Evolutionary conservation across 805 yeast species (phyloP).

Genomic region (Kuraishia piskuri): DNA sequence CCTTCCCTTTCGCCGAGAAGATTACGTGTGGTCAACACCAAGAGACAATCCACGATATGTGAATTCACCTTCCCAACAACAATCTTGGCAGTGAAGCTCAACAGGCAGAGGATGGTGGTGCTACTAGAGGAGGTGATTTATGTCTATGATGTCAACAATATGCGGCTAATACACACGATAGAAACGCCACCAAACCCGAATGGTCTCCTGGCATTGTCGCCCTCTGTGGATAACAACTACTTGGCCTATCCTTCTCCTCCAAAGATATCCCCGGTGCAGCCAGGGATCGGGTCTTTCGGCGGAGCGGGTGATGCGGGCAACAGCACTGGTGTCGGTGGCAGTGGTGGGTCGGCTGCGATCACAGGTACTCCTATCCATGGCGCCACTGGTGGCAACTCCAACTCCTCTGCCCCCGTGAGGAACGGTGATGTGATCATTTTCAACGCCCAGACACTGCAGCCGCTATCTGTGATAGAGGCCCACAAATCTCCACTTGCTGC

Average conservation of each 20-base stretch:
- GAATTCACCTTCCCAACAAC: conserved; percentile 84
- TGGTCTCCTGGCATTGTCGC: conserved; percentile 58
- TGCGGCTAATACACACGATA: conserved; percentile 70
- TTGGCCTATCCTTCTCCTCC: conserved; percentile 77
- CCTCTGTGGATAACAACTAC: conserved; percentile 38
- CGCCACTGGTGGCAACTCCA: background rate
- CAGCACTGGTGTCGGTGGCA: background rate
- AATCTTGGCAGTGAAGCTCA: conserved; percentile 68
- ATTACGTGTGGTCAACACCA: conserved; percentile 76
- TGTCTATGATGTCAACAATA: conserved; percentile 84
- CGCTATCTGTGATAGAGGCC: conserved; percentile 81
- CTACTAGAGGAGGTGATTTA: conserved; percentile 77
- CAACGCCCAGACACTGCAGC: conserved; percentile 69
- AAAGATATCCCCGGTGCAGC: conserved; percentile 22
- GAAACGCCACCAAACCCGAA: conserved; percentile 52
- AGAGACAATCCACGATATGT: conserved; percentile 61
- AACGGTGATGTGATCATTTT: conserved; percentile 78
- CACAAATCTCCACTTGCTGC: conserved; percentile 77
- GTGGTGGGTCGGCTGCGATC: background rate
- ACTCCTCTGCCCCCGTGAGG: conserved; percentile 11
- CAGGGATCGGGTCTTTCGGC: background rate
- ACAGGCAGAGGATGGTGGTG: conserved; percentile 78
- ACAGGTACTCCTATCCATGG: background rate
- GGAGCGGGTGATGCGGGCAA: background rate
- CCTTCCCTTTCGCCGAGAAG: conserved; percentile 74